Evolutionary conservation across 306 rosid species (phyloP).

Genomic region (Parietaria judaica): DNA sequence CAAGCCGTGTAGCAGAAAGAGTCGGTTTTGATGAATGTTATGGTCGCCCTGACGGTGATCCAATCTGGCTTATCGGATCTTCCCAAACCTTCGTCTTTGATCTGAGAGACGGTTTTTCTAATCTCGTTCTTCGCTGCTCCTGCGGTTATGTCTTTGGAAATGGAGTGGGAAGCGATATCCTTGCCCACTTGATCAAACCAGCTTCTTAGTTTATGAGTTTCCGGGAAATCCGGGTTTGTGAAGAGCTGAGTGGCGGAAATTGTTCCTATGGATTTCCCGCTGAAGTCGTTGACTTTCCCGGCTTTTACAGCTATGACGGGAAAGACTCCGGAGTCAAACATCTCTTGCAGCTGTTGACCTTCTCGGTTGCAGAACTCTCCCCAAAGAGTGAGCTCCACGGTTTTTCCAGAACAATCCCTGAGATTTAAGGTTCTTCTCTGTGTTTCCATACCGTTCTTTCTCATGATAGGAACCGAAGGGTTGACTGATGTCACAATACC

Average conservation of each 20-base stretch:
- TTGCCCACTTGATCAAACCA: slow-evolving; percentile 86
- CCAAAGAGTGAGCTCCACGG: slow-evolving; percentile 88
- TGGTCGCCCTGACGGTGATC: slow-evolving; percentile 71
- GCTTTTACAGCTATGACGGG: slow-evolving; percentile 88
- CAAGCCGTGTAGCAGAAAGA: slow-evolving; percentile 91
- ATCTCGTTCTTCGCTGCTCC: slow-evolving; percentile 70
- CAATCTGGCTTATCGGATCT: slow-evolving; percentile 93
- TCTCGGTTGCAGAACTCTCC: slow-evolving; percentile 95
- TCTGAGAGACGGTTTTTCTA: slow-evolving; percentile 82
- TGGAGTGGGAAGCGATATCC: slow-evolving; percentile 51
- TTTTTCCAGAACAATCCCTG: slow-evolving; percentile 72
- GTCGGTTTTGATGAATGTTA: slow-evolving; percentile 83
- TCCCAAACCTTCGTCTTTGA: slow-evolving; percentile 91
- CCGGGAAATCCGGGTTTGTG: slow-evolving; percentile 72
- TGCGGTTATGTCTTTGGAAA: slow-evolving; percentile 60
- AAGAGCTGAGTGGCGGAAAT: slow-evolving; percentile 85
- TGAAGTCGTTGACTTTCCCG: slow-evolving; percentile 85
- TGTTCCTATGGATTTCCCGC: slow-evolving; percentile 84
- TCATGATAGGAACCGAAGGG: slow-evolving; percentile 84
- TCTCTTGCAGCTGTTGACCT: slow-evolving; percentile 81
- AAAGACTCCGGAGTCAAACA: slow-evolving; percentile 44
- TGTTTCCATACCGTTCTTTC: slow-evolving; percentile 98
- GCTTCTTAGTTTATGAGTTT: slow-evolving; percentile 53
- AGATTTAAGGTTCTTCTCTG: slow-evolving; percentile 74
- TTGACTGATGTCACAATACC: slow-evolving; percentile 72